Evolutionary conservation across 352 stramenopile species (phyloP).

Genomic region (Globisporangium paroecandrum): DNA sequence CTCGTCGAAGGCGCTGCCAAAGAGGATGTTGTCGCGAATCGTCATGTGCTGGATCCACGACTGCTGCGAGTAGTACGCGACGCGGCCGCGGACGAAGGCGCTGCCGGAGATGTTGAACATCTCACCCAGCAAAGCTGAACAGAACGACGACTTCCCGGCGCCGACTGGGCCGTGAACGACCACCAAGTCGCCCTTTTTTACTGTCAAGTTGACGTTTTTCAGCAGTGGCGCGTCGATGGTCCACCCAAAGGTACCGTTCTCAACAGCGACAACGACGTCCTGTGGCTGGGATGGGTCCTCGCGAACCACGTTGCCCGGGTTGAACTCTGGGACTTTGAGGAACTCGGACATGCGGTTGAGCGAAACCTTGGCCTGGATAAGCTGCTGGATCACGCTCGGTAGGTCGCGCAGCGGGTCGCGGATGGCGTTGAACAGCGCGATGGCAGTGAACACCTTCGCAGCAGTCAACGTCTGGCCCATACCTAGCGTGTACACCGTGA

Average conservation of each 20-base stretch:
- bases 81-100: slow-evolving; percentile 19
- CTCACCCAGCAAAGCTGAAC: no score
- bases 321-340: slow-evolving; percentile 21
- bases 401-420: slow-evolving; percentile 30
- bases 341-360: slow-evolving; percentile 30
- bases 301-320: slow-evolving; percentile 17
- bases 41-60: slow-evolving; percentile 92
- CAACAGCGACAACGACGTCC: slow-evolving; percentile 15
- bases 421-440: slow-evolving; percentile 42
- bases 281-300: background rate
- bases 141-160: slow-evolving; percentile 16
- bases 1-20: slow-evolving; percentile 37
- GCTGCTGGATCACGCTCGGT: slow-evolving; percentile 22
- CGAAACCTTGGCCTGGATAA: slow-evolving; percentile 32
- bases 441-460: slow-evolving; percentile 47
- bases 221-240: slow-evolving; percentile 17
- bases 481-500: slow-evolving; percentile 34
- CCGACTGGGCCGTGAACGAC: no score
- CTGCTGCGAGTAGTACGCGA: slow-evolving; percentile 59
- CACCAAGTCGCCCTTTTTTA: no score
- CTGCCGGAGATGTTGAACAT: slow-evolving; percentile 35
- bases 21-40: slow-evolving; percentile 90
- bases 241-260: slow-evolving; percentile 30
- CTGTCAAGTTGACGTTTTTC: slow-evolving; percentile 11
- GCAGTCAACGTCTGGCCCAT: slow-evolving; percentile 28